Base-by-base conservation (phyloP, 2,329 filamentous ascomycete species). In the Colletotrichum musae region DNA sequence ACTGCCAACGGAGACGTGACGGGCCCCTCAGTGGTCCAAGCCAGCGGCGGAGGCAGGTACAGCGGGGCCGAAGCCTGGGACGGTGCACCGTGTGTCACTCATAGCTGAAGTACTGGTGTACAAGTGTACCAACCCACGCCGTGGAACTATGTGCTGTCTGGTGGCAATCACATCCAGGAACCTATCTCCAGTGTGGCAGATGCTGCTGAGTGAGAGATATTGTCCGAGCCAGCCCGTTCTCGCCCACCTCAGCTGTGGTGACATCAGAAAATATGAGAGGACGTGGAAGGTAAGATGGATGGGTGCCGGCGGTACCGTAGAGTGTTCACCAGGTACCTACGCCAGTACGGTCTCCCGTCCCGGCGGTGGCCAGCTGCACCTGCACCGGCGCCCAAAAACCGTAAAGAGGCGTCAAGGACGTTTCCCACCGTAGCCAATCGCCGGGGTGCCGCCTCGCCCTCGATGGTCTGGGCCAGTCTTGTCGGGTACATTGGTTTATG, bases 381-480 rank as follows among this genome's bases (percentile, higher is more conserved):
- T 69, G 66, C 66, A 66, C 54, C 62, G 62, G 36, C 54, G 62
- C 66, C 66, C 66, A 57, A 69, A 59, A 50, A 54, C 3, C 28
- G 54, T 43, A 36, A 69, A 69, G 48, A 50, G 62, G 66, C 61
- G 62, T 36, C 45, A 50, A 45, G 39, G 24, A 51, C 48, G n/a
- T 41, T 58, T 66, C 54, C 24, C 56, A 39, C 36, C 66, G 32
- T 26, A 43, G 32, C 66, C 66, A 69, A 69, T 69, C 61, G 56
- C 62, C 47, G 43, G 48, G 39, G 41, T 66, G 54, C 59, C 66
- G 66, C 66, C 66, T 32, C 53, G 56, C 21, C 56, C 18, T 59
- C 28, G 50, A 50, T 28, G 47, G 62, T 43, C 62, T 65, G 48
- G 56, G 57, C 56, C 60, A 36, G 61, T 43, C 61, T 59, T 21